Evolutionary conservation across 2,329 filamentous ascomycete species (phyloP).

Genomic region (Lecanicillium sp.): DNA sequence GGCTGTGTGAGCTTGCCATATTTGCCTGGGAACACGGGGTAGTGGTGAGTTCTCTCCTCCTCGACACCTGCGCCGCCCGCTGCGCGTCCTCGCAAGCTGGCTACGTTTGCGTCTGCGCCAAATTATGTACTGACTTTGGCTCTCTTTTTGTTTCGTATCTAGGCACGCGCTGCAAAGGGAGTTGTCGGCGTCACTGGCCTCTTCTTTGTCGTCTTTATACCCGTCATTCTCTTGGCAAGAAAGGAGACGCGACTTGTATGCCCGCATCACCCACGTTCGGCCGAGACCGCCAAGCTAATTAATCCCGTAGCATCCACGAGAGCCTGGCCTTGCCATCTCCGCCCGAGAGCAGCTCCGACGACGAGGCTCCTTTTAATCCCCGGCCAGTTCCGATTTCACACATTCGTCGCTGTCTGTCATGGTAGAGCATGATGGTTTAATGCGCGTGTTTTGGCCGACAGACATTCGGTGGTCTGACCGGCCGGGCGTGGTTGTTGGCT

Average conservation of each 20-base stretch:
- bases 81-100: not conserved
- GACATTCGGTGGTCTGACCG: slow-evolving; percentile 66
- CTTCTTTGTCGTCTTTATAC: slow-evolving; percentile 78
- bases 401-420: slow-evolving; percentile 38
- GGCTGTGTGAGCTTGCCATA: slow-evolving; percentile 91
- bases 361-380: slow-evolving; percentile 78
- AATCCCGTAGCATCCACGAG: slow-evolving; percentile 65
- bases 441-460: slow-evolving; percentile 98
- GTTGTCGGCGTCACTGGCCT: slow-evolving; percentile 75
- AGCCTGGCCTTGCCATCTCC: slow-evolving; percentile 72
- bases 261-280: slow-evolving; percentile 1
- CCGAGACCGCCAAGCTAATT: slow-evolving; percentile 11
- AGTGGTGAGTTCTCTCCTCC: slow-evolving; percentile 54
- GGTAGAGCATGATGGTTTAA: slow-evolving; percentile 75
- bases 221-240: slow-evolving; percentile 73
- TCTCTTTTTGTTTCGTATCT: slow-evolving; percentile 7
- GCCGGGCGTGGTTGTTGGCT: slow-evolving; percentile 86
- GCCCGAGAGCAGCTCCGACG: slow-evolving; percentile 91
- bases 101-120: not conserved
- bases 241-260: slow-evolving; percentile 74
- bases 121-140: slow-evolving; percentile 7
- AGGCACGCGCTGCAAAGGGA: slow-evolving; percentile 81
- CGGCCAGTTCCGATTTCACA: slow-evolving; percentile 10
- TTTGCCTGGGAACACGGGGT: slow-evolving; percentile 99
- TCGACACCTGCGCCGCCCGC: not conserved